These are phyloP conservation scores for Aspergillus intermedius DNA, from an alignment of 2,329 filamentous ascomycete species.

Conservation along the genomic window DNA sequence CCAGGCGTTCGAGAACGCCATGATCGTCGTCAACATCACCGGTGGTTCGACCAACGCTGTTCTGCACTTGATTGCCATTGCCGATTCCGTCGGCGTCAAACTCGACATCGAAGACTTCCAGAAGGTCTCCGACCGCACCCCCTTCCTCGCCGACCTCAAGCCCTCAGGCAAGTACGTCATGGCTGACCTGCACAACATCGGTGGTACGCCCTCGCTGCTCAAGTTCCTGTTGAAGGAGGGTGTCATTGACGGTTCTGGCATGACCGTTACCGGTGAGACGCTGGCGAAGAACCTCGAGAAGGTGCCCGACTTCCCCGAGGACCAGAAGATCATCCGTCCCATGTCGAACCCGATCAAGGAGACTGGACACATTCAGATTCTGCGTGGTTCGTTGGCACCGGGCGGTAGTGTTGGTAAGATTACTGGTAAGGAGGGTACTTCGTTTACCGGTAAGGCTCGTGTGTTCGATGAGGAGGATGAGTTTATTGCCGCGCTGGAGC, in stretches of 20 bases:
- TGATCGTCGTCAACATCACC: conserved; percentile 74
- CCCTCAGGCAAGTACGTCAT: conserved; percentile 63
- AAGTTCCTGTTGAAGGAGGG: conserved; percentile 55
- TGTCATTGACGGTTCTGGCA: conserved; percentile 53
- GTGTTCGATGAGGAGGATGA: conserved; percentile 65
- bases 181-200: conserved; percentile 51
- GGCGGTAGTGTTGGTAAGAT: conserved; percentile 69
- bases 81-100: conserved; percentile 72
- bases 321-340: conserved; percentile 65
- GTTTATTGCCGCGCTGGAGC: conserved; percentile 62
- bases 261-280: conserved; percentile 56
- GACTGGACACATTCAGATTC: conserved; percentile 67
- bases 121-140: conserved; percentile 68
- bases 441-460: conserved; percentile 62
- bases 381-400: conserved; percentile 62
- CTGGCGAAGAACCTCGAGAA: conserved; percentile 54
- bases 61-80: conserved; percentile 76
- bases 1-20: conserved; percentile 76
- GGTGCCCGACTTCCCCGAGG: conserved; percentile 56
- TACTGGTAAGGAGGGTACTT: conserved; percentile 65
- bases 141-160: conserved; percentile 76
- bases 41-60: conserved; percentile 83
- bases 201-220: conserved; percentile 52
- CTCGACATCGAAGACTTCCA: conserved; percentile 85
- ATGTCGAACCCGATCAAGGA: conserved; percentile 62